Base-by-base conservation (phyloP, 192 early-diverging fungal genomes). In the Coemansia guatemalensis region DNA sequence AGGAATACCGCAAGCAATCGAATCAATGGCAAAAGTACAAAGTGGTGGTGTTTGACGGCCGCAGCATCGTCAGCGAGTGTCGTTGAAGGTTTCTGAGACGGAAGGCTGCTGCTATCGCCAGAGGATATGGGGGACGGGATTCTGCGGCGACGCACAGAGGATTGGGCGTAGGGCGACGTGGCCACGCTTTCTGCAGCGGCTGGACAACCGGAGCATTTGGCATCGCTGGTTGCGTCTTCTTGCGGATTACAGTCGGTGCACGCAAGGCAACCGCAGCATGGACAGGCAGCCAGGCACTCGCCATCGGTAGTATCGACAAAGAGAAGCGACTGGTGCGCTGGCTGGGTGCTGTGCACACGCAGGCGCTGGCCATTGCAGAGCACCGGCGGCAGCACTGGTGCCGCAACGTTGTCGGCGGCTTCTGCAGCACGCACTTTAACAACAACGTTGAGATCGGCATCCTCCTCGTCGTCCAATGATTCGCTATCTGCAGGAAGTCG, bases 321-420 rank as follows among this genome's bases (percentile, higher is more conserved):
- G 49, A 64, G 54, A 51, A 80, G 68, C 50, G 73, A 64, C 60
- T 63, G 63, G 24, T 47, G 48, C 23, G 53, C 39, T 5, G 64
- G 53, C 27, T 44, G 33, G 11, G 54, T 54, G 25, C 18, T 35
- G 49, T 72, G 78, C 30, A 72, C 62, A 18, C 73, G 69, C 72
- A 81, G 58, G 2, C 56, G 59, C 60, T 75, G 78, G 24, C 73
- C 68, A 54, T 81, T 74, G 62, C 69, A 64, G 20, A 44, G 22
- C 55, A 69, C 68, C 11, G n/a, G 35, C 0, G 56, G 25, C 7
- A 8, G 6, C 12, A 25, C 60, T 1, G 8, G 26, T 5, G 26
- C 12, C 11, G 35, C 9, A 22, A 20, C 35, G 11, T 12, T 22
- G 21, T 18, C 24, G 7, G 20, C 51, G 11, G 22, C 29, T 3